phyloP scores from a whole-genome alignment of 2,329 filamentous ascomycete species.

The Epichloe scottii region DNA sequence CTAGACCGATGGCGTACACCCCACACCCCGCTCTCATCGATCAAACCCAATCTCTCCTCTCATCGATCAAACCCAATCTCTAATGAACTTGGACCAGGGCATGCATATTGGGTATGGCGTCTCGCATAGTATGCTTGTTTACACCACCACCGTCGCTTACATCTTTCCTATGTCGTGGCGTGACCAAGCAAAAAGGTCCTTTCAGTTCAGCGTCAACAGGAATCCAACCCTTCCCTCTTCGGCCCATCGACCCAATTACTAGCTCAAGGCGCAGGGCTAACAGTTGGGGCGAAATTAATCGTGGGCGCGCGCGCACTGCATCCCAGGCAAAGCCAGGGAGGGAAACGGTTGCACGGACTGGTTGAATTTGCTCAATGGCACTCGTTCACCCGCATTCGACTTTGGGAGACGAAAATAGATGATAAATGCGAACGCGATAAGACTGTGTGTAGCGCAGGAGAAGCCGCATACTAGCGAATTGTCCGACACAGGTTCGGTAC shows the following conservation, averaged over 20 bases:
- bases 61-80: not conserved
- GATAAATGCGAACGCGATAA: too few species aligned
- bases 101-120: not conserved
- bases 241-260: too few species aligned
- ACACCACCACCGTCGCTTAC: not conserved
- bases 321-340: not conserved
- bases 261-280: not conserved
- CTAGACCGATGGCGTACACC: not conserved
- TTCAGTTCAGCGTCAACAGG: not conserved
- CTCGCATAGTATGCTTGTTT: not conserved
- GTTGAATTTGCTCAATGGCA: not conserved
- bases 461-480: not conserved
- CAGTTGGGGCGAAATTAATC: not conserved
- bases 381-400: not conserved
- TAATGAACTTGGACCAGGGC: too few species aligned
- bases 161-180: not conserved
- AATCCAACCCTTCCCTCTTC: not conserved
- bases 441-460: not conserved
- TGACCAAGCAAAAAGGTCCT: not conserved
- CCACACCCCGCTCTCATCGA: not conserved
- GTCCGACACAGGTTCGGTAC: not conserved
- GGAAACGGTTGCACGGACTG: not conserved
- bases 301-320: not conserved
- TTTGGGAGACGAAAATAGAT: not conserved
- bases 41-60: not conserved